A percentile compares a stretch with the other conserved stretches of the same genome.
Conservation (phyloP, 2,329 filamentous ascomycete genomes). For the Sodiomyces alkalinus region DNA sequence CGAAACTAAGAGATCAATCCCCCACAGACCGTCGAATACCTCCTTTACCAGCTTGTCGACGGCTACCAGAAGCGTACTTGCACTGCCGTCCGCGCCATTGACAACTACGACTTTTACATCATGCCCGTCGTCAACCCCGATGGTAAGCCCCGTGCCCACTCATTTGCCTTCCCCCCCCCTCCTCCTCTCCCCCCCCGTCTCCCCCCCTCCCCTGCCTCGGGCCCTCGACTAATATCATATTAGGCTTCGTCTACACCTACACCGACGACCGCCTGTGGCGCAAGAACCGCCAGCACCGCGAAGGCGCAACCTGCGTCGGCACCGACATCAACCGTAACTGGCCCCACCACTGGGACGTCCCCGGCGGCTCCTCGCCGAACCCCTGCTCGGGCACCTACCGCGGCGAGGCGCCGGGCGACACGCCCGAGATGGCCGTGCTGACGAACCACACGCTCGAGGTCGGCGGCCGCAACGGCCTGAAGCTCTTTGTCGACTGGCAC, state of each 20-base stretch:
- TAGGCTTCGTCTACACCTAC: constrained; percentile 44
- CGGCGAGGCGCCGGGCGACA: constrained; percentile 25
- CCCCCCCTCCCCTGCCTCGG: neutral
- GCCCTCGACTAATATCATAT: neutral
- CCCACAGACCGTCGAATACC: constrained; percentile 24
- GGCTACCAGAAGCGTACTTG: constrained; percentile 20
- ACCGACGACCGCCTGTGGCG: constrained; percentile 43
- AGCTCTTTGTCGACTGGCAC: constrained; percentile 32
- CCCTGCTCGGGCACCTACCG: constrained; percentile 35
- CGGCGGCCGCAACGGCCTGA: constrained; percentile 17
- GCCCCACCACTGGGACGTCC: constrained; percentile 35
- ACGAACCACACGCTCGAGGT: constrained; percentile 7
- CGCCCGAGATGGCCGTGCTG: constrained; percentile 36
- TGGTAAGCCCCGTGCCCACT: constrained; percentile 15
- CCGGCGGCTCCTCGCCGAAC: constrained; percentile 33
- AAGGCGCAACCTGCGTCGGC: constrained; percentile 27
- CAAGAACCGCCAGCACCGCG: constrained; percentile 36
- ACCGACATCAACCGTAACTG: constrained; percentile 47
- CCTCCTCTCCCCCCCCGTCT: too few species aligned
- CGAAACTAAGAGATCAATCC: neutral
- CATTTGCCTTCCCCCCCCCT: too few species aligned
- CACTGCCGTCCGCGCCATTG: constrained; percentile 23
- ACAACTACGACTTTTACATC: constrained; percentile 46
- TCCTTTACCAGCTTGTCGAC: constrained; percentile 25
- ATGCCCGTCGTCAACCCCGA: constrained; percentile 38